These are phyloP conservation scores for Nemania sp. DNA, from an alignment of 2,329 filamentous ascomycete species.

Conservation along the genomic window DNA sequence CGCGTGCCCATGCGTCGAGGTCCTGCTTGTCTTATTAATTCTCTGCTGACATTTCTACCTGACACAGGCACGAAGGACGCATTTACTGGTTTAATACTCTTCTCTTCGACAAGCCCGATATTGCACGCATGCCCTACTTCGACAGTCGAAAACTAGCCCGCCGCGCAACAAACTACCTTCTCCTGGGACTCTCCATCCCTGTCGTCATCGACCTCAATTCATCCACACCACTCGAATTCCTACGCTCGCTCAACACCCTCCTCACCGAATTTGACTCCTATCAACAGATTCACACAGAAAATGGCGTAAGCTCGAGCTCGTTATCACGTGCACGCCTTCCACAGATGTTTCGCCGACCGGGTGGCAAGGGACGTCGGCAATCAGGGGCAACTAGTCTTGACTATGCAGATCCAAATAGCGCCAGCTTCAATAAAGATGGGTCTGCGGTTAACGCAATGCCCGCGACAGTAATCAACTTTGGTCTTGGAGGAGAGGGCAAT, in stretches of 20 bases:
- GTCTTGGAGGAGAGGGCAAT: conserved; percentile 65
- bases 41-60: conserved; percentile 12
- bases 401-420: conserved; percentile 40
- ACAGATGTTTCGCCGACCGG: conserved; percentile 81
- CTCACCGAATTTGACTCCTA: conserved; percentile 94
- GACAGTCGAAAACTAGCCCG: conserved; percentile 85
- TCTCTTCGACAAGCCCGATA: conserved; percentile 85
- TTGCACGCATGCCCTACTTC: conserved; percentile 86
- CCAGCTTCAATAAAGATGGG: conserved; percentile 43
- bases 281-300: conserved; percentile 85
- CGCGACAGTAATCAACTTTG: conserved; percentile 66
- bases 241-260: conserved; percentile 86
- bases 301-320: conserved; percentile 74
- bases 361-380: conserved; percentile 68
- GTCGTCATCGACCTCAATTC: conserved; percentile 90
- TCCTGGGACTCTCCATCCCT: conserved; percentile 91
- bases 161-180: conserved; percentile 91
- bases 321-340: conserved; percentile 83
- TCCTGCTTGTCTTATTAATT: not conserved
- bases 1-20: not conserved
- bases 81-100: conserved; percentile 99
- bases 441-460: conserved; percentile 51
- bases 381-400: conserved; percentile 58
- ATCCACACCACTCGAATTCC: conserved; percentile 82
- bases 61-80: conserved; percentile 85